Conservation (phyloP, 1,284 basidiomycete genomes). For the Ganoderma meredithae region DNA sequence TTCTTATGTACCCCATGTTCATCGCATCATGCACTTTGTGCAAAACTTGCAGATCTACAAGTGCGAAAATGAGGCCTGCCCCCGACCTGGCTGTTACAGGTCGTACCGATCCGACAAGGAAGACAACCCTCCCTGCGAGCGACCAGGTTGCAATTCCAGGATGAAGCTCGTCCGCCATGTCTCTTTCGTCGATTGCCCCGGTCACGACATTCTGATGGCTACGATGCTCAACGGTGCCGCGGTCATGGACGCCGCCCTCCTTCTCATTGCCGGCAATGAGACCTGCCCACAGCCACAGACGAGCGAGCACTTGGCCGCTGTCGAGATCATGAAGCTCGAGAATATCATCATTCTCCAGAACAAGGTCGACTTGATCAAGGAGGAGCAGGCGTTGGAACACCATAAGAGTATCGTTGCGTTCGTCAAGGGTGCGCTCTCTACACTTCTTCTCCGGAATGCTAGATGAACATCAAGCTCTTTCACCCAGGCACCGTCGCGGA, state of each 20-base stretch:
- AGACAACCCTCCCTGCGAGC: slow-evolving; percentile 91
- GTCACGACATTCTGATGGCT: slow-evolving; percentile 98
- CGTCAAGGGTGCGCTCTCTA: slow-evolving; percentile 76
- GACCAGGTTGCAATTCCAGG: slow-evolving; percentile 87
- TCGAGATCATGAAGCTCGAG: slow-evolving; percentile 99
- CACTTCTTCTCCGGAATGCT: neutral
- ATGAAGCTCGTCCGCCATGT: slow-evolving; percentile 96
- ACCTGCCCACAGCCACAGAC: slow-evolving; percentile 99
- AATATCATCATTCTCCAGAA: slow-evolving; percentile 99
- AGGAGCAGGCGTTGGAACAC: slow-evolving; percentile 90
- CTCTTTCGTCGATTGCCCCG: slow-evolving; percentile 97
- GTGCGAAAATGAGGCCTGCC: slow-evolving; percentile 93
- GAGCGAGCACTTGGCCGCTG: slow-evolving; percentile 96
- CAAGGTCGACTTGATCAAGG: slow-evolving; percentile 96
- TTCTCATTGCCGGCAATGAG: slow-evolving; percentile 97
- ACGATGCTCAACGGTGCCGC: slow-evolving; percentile 99
- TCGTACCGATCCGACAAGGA: slow-evolving; percentile 96
- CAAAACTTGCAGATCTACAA: slow-evolving; percentile 86
- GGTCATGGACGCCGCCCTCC: slow-evolving; percentile 98
- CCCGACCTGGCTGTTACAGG: slow-evolving; percentile 92
- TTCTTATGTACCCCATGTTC: neutral
- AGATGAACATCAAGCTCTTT: neutral
- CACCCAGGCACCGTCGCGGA: slow-evolving; percentile 91
- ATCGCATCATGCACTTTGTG: neutral
- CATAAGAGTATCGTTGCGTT: slow-evolving; percentile 93